These are phyloP conservation scores for Kazachstania bromeliacearum DNA, from an alignment of 805 yeast genomes.

Conservation along the genomic window DNA sequence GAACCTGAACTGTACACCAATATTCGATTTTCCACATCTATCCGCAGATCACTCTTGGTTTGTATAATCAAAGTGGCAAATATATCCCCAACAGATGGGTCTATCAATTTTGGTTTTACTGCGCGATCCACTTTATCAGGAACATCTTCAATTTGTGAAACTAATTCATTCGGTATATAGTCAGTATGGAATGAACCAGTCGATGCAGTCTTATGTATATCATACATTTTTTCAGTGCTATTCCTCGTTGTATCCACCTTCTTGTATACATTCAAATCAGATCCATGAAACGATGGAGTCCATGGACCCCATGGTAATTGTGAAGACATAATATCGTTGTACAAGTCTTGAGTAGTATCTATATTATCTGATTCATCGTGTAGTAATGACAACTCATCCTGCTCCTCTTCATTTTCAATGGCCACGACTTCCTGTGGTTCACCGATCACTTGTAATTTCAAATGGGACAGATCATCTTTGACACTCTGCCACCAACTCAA, in stretches of 20 bases:
- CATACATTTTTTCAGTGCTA: slow-evolving; percentile 11
- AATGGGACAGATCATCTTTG: no score
- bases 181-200: slow-evolving; percentile 9
- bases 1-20: slow-evolving; percentile 11
- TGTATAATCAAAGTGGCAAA: slow-evolving; percentile 16
- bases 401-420: neutral
- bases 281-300: slow-evolving; percentile 9
- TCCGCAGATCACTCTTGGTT: slow-evolving; percentile 17
- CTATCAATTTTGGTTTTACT: slow-evolving; percentile 13
- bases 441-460: no score
- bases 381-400: neutral
- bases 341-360: no score
- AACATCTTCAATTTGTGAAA: neutral
- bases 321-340: slow-evolving; percentile 4
- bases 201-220: slow-evolving; percentile 7
- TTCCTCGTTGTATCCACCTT: slow-evolving; percentile 8
- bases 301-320: slow-evolving; percentile 14
- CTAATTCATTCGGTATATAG: slow-evolving; percentile 17
- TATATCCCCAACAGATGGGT: slow-evolving; percentile 17
- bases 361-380: neutral
- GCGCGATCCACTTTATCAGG: slow-evolving; percentile 1
- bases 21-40: slow-evolving; percentile 13
- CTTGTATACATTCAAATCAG: slow-evolving; percentile 14
- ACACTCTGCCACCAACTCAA: no score
- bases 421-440: no score